These are phyloP conservation scores for Ogataea chonburiensis DNA, from an alignment of 805 yeast genomes.

Conservation along the genomic window DNA sequence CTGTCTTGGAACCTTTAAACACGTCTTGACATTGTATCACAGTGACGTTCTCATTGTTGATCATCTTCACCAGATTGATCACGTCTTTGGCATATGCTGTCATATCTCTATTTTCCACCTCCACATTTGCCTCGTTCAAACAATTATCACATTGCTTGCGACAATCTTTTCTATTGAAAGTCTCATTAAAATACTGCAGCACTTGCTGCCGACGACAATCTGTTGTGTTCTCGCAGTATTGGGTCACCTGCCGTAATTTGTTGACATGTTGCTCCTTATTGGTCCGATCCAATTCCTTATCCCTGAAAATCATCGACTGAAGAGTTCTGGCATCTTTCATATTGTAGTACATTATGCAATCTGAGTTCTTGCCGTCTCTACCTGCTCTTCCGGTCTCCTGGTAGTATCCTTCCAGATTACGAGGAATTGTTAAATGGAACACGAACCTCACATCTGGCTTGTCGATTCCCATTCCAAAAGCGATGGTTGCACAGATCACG, in stretches of 20 bases:
- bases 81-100: constrained; percentile 62
- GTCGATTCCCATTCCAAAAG: constrained; percentile 99
- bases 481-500: constrained; percentile 94
- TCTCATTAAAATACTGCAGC: constrained; percentile 85
- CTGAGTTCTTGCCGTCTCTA: constrained; percentile 82
- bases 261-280: constrained; percentile 76
- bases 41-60: constrained; percentile 66
- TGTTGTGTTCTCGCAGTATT: constrained; percentile 85
- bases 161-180: constrained; percentile 66
- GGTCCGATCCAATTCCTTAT: constrained; percentile 57
- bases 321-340: constrained; percentile 77
- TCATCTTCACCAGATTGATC: constrained; percentile 52
- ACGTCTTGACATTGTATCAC: constrained; percentile 79
- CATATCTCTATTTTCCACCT: constrained; percentile 59
- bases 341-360: constrained; percentile 79
- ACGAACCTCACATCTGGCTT: constrained; percentile 94
- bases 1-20: constrained; percentile 66
- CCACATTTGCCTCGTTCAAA: constrained; percentile 40
- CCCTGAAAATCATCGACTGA: constrained; percentile 75
- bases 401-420: constrained; percentile 92
- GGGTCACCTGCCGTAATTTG: constrained; percentile 78
- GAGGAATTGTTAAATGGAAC: constrained; percentile 81
- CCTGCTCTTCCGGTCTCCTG: constrained; percentile 99
- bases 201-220: constrained; percentile 92
- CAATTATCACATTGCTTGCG: constrained; percentile 85